These are phyloP conservation scores for Leccinum olivaceopallidum DNA, from an alignment of 768 basidiomycete species.

Conservation along the genomic window DNA sequence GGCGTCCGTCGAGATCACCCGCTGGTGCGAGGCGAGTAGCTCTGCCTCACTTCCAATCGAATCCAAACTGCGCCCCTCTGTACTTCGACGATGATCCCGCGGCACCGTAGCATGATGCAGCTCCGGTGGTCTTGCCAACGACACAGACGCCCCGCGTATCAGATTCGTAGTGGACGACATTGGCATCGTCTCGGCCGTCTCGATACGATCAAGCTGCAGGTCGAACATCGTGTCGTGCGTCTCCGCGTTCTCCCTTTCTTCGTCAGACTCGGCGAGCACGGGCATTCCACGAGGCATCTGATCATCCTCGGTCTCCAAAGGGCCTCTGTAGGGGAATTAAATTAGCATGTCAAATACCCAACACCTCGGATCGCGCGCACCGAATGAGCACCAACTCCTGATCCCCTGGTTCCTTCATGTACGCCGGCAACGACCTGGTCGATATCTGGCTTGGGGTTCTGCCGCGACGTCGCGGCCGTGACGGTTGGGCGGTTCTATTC, in stretches of 20 bases:
- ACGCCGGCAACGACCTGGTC: slow-evolving; percentile 72
- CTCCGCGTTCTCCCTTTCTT: slow-evolving; percentile 21
- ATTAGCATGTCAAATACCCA: background rate
- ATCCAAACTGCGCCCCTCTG: slow-evolving; percentile 20
- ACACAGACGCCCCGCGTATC: slow-evolving; percentile 8
- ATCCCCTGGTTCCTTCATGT: slow-evolving; percentile 85
- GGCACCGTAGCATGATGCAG: slow-evolving; percentile 3
- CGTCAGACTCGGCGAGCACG: slow-evolving; percentile 22
- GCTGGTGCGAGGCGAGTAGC: slow-evolving; percentile 20
- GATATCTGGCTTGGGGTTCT: slow-evolving; percentile 82
- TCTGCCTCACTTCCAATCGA: slow-evolving; percentile 26
- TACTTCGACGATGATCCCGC: slow-evolving; percentile 12
- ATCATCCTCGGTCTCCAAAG: slow-evolving; percentile 28
- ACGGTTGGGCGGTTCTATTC: background rate
- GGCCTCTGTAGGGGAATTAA: slow-evolving; percentile 20
- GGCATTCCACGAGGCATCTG: slow-evolving; percentile 15
- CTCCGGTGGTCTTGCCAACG: slow-evolving; percentile 17
- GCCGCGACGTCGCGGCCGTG: slow-evolving; percentile 32
- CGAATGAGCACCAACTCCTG: slow-evolving; percentile 71
- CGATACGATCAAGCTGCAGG: slow-evolving; percentile 23
- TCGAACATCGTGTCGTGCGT: slow-evolving; percentile 13
- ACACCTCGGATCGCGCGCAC: slow-evolving; percentile 29
- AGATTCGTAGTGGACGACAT: slow-evolving; percentile 27
- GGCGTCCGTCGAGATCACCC: slow-evolving; percentile 7
- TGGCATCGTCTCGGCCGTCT: slow-evolving; percentile 26